Evolutionary conservation across 2,329 filamentous ascomycete species (phyloP).

Genomic region (Penicillium sp.): DNA sequence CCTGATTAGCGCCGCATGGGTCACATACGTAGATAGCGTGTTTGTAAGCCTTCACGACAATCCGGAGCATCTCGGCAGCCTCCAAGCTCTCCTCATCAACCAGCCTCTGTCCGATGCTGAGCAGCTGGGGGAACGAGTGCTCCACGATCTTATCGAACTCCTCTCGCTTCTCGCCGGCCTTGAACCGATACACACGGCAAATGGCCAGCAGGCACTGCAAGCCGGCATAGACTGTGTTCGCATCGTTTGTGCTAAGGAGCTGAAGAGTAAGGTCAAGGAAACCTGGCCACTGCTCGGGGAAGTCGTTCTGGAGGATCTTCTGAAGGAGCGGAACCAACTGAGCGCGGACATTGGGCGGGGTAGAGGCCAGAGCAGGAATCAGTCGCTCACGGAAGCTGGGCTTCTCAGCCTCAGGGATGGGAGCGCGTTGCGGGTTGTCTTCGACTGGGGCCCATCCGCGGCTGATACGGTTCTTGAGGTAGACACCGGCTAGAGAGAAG

Average conservation of each 20-base stretch:
- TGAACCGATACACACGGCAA: slow-evolving; percentile 94
- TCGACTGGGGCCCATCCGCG: slow-evolving; percentile 84
- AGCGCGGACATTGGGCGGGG: slow-evolving; percentile 78
- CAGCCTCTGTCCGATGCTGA: slow-evolving; percentile 84
- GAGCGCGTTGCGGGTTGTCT: slow-evolving; percentile 70
- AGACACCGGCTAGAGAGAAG: slow-evolving; percentile 75
- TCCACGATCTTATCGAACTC: slow-evolving; percentile 96
- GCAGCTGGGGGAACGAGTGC: slow-evolving; percentile 82
- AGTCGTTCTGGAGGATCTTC: slow-evolving; percentile 94
- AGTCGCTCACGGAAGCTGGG: slow-evolving; percentile 81
- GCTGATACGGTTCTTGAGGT: slow-evolving; percentile 96
- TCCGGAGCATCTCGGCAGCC: slow-evolving; percentile 93
- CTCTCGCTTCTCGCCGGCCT: slow-evolving; percentile 73
- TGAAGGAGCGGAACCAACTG: slow-evolving; percentile 94
- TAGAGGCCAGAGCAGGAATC: slow-evolving; percentile 82
- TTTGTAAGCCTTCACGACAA: slow-evolving; percentile 95
- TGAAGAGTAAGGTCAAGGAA: slow-evolving; percentile 93
- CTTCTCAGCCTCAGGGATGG: slow-evolving; percentile 89
- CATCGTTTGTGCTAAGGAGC: slow-evolving; percentile 83
- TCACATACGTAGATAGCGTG: slow-evolving; percentile 88
- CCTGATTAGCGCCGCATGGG: slow-evolving; percentile 4
- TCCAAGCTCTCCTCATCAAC: slow-evolving; percentile 91
- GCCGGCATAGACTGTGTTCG: slow-evolving; percentile 85
- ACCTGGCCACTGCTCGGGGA: slow-evolving; percentile 88
- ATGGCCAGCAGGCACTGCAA: slow-evolving; percentile 92